Base-by-base conservation (phyloP, 164 flowering plant genomes). In the Nymphaea colorata region DNA sequence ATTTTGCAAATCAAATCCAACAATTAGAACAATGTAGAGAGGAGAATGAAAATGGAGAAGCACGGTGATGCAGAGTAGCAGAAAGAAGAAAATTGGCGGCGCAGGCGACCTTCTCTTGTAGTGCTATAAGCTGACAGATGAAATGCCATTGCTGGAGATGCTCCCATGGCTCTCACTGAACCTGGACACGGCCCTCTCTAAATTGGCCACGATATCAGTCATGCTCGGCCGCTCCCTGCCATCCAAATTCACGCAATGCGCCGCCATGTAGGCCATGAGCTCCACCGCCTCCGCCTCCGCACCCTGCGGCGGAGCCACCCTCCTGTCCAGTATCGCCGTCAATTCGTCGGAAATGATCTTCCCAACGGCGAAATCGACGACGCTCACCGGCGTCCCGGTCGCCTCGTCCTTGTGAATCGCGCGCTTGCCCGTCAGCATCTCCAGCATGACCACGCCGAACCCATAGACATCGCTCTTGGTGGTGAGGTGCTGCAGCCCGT, bases 381-480 rank as follows among this genome's bases (percentile, higher is more conserved):
- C 70, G 61, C 91, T 90, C 4, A 76, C 70, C 0, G 91, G 98
- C 2, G 71, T 67, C 15, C 83, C 86, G n/a, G 67, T 82, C 5
- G 71, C 75, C 3, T 71, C 88, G 10, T 66, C 70, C 81, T 80
- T 92, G 77, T 92, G 90, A 67, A 95, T 86, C 0, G 99, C 99
- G 71, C 88, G 78, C 77, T 78, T 90, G 57, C 99, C 99, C 0
- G 99, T 92, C 14, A 95, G 47, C 41, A 95, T 76, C 70, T 95
- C 99, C 25, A 95, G 74, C 64, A 95, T 60, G 41, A 92, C 98
- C 36, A 95, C 91, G 3, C 99, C 99, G 17, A 95, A 77, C 5
- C 99, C 97, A 59, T 95, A 92, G 0, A 95, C 99, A 76, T 95
- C 99, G 63, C 98, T 92, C 85, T 95, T 95, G 1, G 89, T 86